phyloP scores from a whole-genome alignment of 805 yeast genomes.

The Priceomyces haplophilus region DNA sequence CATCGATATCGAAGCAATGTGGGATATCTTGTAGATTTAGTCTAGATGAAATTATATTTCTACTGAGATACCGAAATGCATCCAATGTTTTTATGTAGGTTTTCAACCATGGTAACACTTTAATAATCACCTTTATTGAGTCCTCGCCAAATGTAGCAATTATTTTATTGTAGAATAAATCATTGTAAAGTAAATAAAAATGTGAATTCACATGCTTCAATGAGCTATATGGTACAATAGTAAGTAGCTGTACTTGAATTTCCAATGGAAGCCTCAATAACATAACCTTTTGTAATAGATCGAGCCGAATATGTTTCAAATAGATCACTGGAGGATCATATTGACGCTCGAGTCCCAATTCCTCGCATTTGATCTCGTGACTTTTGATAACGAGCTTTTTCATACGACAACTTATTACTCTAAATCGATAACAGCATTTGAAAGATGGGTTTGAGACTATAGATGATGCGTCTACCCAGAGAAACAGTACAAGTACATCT shows the following conservation, averaged over 20 bases:
- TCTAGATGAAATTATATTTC: slow-evolving; percentile 26
- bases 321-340: too few species aligned
- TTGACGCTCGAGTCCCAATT: too few species aligned
- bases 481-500: too few species aligned
- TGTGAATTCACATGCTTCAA: slow-evolving; percentile 36
- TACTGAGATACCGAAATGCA: slow-evolving; percentile 24
- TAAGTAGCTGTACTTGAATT: slow-evolving; percentile 37
- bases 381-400: neutral
- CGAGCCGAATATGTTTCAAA: neutral
- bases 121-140: slow-evolving; percentile 26
- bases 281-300: slow-evolving; percentile 7
- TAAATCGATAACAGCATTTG: too few species aligned
- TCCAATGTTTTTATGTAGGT: slow-evolving; percentile 40
- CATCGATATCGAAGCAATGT: slow-evolving; percentile 9
- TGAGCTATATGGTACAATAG: slow-evolving; percentile 29
- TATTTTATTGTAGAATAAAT: slow-evolving; percentile 41
- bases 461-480: too few species aligned
- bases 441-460: too few species aligned
- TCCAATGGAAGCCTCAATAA: slow-evolving; percentile 39
- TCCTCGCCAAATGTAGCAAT: slow-evolving; percentile 36
- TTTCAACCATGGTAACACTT: slow-evolving; percentile 37
- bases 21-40: slow-evolving; percentile 27
- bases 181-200: slow-evolving; percentile 51
- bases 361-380: neutral
- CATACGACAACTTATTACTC: too few species aligned